Evolutionary conservation across 2,329 filamentous ascomycete genomes (phyloP).

Genomic region (Neofusicoccum parvum): DNA sequence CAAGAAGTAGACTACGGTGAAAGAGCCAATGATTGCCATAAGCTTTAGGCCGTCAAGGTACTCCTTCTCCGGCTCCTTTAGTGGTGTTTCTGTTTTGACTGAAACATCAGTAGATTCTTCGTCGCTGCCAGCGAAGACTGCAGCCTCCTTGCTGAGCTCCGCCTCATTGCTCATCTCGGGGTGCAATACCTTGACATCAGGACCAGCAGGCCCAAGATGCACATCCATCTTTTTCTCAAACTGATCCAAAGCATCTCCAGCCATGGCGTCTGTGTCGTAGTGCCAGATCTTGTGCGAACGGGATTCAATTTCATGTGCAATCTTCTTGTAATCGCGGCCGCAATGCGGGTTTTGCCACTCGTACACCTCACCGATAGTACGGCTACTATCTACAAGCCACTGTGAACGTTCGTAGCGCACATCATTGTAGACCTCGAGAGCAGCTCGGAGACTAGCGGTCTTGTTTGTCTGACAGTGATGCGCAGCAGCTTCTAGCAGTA

Average conservation of each 20-base stretch:
- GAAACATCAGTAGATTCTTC: no score
- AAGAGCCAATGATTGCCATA: constrained; percentile 23
- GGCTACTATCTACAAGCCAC: constrained; percentile 18
- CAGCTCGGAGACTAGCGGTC: constrained; percentile 1
- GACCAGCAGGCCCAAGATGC: no score
- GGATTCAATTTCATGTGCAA: constrained; percentile 17
- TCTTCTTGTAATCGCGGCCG: not conserved
- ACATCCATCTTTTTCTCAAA: not conserved
- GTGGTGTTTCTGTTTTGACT: no score
- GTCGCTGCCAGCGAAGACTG: no score
- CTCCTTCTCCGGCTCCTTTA: not conserved
- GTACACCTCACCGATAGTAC: constrained; percentile 24
- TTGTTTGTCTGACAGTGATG: not conserved
- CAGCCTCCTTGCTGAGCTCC: no score
- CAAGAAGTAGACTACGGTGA: constrained; percentile 28
- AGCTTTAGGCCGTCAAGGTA: constrained; percentile 20
- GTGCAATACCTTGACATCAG: no score
- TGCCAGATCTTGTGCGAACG: constrained; percentile 25
- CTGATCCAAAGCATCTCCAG: not conserved
- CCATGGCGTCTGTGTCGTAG: constrained; percentile 25
- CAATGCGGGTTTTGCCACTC: not conserved
- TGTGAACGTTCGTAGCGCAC: constrained; percentile 23
- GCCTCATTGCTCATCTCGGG: no score
- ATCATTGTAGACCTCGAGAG: constrained; percentile 24
- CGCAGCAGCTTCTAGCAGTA: not conserved